These are phyloP conservation scores for Fusarium sp. DNA, from an alignment of 2,329 filamentous ascomycete species.

Conservation along the genomic window DNA sequence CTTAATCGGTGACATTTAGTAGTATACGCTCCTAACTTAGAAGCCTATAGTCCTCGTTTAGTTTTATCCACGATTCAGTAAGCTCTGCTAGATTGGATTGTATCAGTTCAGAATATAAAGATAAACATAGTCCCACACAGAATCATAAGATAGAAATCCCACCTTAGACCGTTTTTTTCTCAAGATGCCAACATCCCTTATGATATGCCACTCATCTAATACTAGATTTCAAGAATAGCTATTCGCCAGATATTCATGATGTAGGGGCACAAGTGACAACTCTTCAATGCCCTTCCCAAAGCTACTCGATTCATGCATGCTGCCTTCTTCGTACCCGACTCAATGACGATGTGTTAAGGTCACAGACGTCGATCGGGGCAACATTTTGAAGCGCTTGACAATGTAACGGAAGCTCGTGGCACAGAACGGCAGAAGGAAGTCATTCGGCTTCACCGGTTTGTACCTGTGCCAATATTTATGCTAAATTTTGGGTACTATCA, in stretches of 20 bases:
- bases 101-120: no score
- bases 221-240: constrained; percentile 45
- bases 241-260: constrained; percentile 7
- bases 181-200: constrained; percentile 29
- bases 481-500: neutral
- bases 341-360: constrained; percentile 12
- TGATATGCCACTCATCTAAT: constrained; percentile 35
- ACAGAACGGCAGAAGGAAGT: constrained; percentile 6
- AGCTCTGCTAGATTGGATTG: no score
- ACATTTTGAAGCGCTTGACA: constrained; percentile 9
- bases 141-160: constrained; percentile 42
- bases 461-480: neutral
- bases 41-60: no score
- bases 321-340: neutral
- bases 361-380: constrained; percentile 1
- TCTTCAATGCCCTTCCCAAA: neutral
- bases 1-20: no score
- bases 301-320: neutral
- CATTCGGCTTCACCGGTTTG: neutral
- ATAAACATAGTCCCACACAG: constrained; percentile 23
- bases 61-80: no score
- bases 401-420: constrained; percentile 5
- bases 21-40: no score
- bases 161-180: constrained; percentile 37
- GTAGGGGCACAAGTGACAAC: neutral